Evolutionary conservation across 1,139 yeast genomes (phyloP).

Genomic region (Debaryomyces nepalensis): DNA sequence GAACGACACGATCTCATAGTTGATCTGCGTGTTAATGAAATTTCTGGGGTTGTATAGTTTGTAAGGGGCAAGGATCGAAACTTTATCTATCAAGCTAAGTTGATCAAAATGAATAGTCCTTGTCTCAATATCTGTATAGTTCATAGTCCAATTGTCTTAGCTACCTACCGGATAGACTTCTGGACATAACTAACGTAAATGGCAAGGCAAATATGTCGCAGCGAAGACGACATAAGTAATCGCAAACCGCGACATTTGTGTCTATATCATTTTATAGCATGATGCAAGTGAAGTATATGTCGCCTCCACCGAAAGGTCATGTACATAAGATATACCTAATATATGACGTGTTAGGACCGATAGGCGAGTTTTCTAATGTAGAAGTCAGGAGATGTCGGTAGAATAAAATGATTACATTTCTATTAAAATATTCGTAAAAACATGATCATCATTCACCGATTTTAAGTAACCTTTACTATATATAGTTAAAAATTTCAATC

Average conservation of each 20-base stretch:
- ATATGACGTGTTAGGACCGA: not conserved
- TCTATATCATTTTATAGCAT: too few relatives aligned
- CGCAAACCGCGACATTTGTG: conserved; percentile 1
- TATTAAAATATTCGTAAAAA: conserved; percentile 1
- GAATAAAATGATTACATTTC: not conserved
- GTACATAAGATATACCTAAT: not conserved
- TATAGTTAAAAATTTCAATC: conserved; percentile 3
- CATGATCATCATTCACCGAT: conserved; percentile 8
- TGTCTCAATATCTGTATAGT: conserved; percentile 6
- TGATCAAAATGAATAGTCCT: conserved; percentile 3
- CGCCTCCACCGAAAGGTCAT: not conserved
- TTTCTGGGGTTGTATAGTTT: conserved; percentile 9
- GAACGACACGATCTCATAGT: conserved; percentile 15
- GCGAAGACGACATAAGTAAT: conserved; percentile 1
- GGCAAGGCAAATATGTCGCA: conserved; percentile 2
- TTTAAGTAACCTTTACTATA: conserved; percentile 9
- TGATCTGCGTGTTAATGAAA: conserved; percentile 1
- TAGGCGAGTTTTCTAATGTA: not conserved
- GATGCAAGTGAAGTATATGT: conserved; percentile 7
- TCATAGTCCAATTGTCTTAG: conserved; percentile 1
- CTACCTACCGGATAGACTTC: too few relatives aligned
- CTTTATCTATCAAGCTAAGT: conserved; percentile 16
- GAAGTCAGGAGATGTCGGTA: not conserved
- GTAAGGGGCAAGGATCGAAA: conserved; percentile 19
- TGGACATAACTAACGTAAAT: too few relatives aligned